Evolutionary conservation across 2,329 filamentous ascomycete species (phyloP), one percentile per base, ranked within the genome.

Genomic region (Simplicillium aogashimaense): DNA sequence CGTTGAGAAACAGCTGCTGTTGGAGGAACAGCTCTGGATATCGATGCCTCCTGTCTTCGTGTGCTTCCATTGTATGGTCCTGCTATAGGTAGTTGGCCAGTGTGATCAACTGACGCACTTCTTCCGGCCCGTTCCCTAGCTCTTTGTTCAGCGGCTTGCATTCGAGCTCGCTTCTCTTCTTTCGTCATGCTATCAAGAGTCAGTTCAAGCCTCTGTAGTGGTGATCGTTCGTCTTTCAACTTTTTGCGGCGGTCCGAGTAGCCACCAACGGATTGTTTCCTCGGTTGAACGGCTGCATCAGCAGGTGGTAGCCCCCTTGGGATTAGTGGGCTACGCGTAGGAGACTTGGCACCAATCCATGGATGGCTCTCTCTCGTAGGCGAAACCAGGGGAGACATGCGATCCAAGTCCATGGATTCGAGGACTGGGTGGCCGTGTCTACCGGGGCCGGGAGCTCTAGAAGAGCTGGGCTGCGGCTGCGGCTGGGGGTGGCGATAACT

Each of bases 151-250:
- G 87, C 87, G 52, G 90, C 84, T 56, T 88, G 76, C 4, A 90
- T 78, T 36, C 86, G 76, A 8, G 88, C 87, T 47, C 90, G 76
- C 60, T 94, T 94, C 62, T 95, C 89, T 63, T 95, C 89, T 60
- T 95, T 97, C 59, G 85, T 95, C 60, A 95, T 90, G 63, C 85
- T 88, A 60, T 83, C 84, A 54, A 97, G 74, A 53, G 86, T 92
- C 54, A 86, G 78, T 67, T 98, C 90, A 50, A 98, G 76, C 66
- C 83, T 92, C 61, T 98, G 90, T 39, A 98, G 72, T 39, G 94
- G 92, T 47, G 90, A 97, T 53, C 85, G 79, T 57, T 94, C 83
- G 42, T 82, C 74, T 53, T 90, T 85, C 63, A 85, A 79, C 65
- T 71, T 68, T 68, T 67, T 74, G 41, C 68, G 64, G 48, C 69